phyloP scores from a whole-genome alignment of 192 early-diverging fungal species.

The Gaertneriomyces sp. region DNA sequence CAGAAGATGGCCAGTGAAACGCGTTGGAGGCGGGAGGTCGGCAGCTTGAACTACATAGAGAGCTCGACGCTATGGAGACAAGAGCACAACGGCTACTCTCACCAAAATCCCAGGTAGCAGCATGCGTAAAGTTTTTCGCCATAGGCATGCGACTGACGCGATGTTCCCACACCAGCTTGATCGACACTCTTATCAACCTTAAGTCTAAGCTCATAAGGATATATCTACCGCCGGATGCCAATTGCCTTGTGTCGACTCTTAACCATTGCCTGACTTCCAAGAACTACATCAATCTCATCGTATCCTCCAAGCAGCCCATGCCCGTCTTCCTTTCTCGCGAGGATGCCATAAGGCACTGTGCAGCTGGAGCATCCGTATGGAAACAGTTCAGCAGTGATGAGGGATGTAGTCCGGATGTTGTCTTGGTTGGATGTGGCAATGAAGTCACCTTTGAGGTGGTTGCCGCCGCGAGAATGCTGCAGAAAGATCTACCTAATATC shows the following conservation, averaged over 20 bases:
- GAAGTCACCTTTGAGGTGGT: conserved; percentile 43
- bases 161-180: conserved; percentile 24
- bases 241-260: conserved; percentile 35
- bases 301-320: conserved; percentile 41
- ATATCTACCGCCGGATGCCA: conserved; percentile 43
- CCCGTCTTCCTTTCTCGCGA: conserved; percentile 33
- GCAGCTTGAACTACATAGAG: conserved; percentile 44
- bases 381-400: conserved; percentile 27
- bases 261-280: conserved; percentile 38
- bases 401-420: conserved; percentile 40
- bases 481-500: conserved; percentile 34
- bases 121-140: background rate
- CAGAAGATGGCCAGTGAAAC: conserved; percentile 42
- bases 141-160: background rate
- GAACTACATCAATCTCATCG: conserved; percentile 45
- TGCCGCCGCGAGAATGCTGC: conserved; percentile 37
- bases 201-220: conserved; percentile 37
- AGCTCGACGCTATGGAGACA: conserved; percentile 44
- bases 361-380: conserved; percentile 43
- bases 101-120: conserved; percentile 34
- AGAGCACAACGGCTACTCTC: conserved; percentile 49
- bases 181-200: conserved; percentile 41
- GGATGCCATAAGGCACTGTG: conserved; percentile 40
- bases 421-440: conserved; percentile 42
- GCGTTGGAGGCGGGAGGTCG: conserved; percentile 30